Conservation (phyloP, 768 basidiomycete genomes). For the Royoungia palumana region DNA sequence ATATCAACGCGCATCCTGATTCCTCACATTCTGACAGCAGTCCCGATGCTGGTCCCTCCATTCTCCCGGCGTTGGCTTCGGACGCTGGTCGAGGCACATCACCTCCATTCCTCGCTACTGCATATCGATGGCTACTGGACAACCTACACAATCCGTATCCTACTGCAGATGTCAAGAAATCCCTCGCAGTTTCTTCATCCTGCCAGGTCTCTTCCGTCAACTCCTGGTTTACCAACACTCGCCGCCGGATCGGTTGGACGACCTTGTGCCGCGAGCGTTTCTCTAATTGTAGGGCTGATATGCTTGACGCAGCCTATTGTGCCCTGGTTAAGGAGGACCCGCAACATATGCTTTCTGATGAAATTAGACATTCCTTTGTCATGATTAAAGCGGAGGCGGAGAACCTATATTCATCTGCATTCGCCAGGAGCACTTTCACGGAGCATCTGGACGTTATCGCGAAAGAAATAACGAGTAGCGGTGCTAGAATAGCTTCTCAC, state of each 20-base stretch:
- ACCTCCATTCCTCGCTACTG: constrained; percentile 9
- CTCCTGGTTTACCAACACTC: constrained; percentile 45
- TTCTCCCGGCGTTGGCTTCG: no score
- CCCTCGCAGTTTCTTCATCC: constrained; percentile 24
- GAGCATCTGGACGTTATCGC: constrained; percentile 29
- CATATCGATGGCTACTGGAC: constrained; percentile 41
- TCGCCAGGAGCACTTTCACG: constrained; percentile 27
- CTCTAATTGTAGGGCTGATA: constrained; percentile 18
- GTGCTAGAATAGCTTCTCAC: no score
- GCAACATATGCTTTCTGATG: neutral
- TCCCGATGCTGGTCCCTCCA: neutral
- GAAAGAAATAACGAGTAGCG: constrained; percentile 15
- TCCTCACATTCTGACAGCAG: no score
- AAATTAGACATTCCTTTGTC: constrained; percentile 24
- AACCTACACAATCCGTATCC: constrained; percentile 56
- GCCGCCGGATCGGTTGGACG: constrained; percentile 53
- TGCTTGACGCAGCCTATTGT: constrained; percentile 25
- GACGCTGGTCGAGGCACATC: no score
- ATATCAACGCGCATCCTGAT: neutral
- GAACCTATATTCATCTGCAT: constrained; percentile 27
- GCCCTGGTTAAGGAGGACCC: constrained; percentile 19
- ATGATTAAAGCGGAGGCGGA: constrained; percentile 27
- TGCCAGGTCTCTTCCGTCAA: constrained; percentile 33
- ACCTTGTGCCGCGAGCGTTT: constrained; percentile 29
- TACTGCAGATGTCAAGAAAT: constrained; percentile 20